Base-by-base conservation (phyloP, 129 eudicot species). In the Sambucus nigra region DNA sequence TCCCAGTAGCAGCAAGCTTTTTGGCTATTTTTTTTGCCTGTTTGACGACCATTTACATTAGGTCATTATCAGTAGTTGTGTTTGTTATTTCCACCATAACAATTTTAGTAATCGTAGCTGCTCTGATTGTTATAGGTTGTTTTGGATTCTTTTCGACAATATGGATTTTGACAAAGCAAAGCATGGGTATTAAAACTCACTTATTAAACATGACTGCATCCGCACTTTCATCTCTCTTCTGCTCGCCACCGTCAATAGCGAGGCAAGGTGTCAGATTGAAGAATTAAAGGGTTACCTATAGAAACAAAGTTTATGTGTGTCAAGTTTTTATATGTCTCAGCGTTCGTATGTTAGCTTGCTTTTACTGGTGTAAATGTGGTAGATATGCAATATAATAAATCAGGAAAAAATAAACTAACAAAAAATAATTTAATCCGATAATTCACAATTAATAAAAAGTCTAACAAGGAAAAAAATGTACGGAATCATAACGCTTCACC, bases 1-100 rank as follows among this genome's bases (percentile, higher is more conserved):
- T 80, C 92, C 7, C 86, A 17, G 98, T 86, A 62, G 82, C 74
- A 28, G 98, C 95, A 46, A 88, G 95, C 61, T 81, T 82, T 65
- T 65, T 89, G 77, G 95, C 95, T 22, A 26, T 89, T 46, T 89
- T 89, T 86, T 89, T 89, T 63, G 44, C 81, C 53, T 89, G 70
- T 70, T 44, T 85, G 48, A 68, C 95, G 33, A 80, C 80, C 39
- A 62, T 76, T 31, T 91, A 91, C 57, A 57, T 91, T 38, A 81
- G 78, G 44, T 75, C 84, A 1, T 59, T 91, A 49, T 71, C 79
- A 7, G 57, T 82, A 26, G 88, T 89, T 57, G 81, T 72, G 14
- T 79, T 81, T 63, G 87, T 74, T 47, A 85, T 88, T 25, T 81
- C 83, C 59, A 55, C 86, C 2, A 68, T 78, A 13, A 81, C 98